Percentiles rank a stretch among this genome's conserved stretches.
phyloP scores from a whole-genome alignment of 805 yeast species.

The Metschnikowia cerradonensis region DNA sequence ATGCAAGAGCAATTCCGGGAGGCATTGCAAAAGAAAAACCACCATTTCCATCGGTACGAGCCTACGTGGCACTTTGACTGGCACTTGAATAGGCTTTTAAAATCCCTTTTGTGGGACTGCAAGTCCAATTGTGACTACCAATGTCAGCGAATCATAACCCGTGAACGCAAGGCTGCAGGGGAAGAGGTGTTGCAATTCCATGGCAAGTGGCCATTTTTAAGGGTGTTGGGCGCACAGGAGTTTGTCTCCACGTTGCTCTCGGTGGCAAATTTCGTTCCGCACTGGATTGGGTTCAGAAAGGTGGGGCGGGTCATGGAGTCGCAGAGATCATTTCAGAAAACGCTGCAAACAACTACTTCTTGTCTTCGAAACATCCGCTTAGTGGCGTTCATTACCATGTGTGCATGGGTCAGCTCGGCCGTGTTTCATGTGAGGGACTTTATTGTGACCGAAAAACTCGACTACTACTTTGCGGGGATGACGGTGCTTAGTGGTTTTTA shows the following conservation, averaged over 20 bases:
- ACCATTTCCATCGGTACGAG: constrained; percentile 23
- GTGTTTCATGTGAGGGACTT: constrained; percentile 88
- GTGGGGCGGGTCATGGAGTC: constrained; percentile 3
- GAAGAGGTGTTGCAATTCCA: constrained; percentile 77
- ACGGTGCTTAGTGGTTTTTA: constrained; percentile 80
- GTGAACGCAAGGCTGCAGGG: constrained; percentile 42
- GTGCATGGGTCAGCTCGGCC: constrained; percentile 85
- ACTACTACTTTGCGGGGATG: constrained; percentile 89
- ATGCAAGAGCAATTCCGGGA: constrained; percentile 23
- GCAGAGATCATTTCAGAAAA: not conserved
- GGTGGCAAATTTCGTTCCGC: constrained; percentile 36
- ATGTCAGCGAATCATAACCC: constrained; percentile 78
- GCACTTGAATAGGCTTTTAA: constrained; percentile 41
- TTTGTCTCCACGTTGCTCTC: constrained; percentile 77
- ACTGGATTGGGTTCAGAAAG: constrained; percentile 18
- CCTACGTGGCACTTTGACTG: constrained; percentile 33
- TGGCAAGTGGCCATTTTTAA: constrained; percentile 94
- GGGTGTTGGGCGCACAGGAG: constrained; percentile 83
- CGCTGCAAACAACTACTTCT: not conserved
- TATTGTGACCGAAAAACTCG: constrained; percentile 73
- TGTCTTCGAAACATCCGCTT: constrained; percentile 27
- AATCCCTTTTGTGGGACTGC: constrained; percentile 40
- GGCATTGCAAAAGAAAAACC: constrained; percentile 15
- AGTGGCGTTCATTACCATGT: constrained; percentile 57
- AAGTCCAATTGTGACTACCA: constrained; percentile 82